phyloP scores from a whole-genome alignment of 164 flowering plant genomes.

The Magnolia kwangsiensis region DNA sequence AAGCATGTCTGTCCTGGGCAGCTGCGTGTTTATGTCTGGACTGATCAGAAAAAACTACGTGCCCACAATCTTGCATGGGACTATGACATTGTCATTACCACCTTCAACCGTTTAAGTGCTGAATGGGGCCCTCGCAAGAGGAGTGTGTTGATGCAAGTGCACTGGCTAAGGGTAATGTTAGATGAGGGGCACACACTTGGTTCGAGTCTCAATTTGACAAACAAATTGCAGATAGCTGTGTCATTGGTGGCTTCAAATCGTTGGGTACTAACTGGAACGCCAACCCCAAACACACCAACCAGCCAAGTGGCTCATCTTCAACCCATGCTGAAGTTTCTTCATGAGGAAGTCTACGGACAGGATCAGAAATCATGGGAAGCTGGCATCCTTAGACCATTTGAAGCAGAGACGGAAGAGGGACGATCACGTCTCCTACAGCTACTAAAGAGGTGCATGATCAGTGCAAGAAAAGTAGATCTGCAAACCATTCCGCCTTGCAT shows the following conservation, averaged over 20 bases:
- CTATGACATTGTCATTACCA: slow-evolving; percentile 89
- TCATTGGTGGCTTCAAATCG: slow-evolving; percentile 73
- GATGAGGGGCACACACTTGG: slow-evolving; percentile 99
- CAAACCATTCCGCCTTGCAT: slow-evolving; percentile 85
- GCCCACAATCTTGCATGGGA: slow-evolving; percentile 92
- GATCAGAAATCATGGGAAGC: slow-evolving; percentile 86
- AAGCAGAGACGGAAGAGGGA: slow-evolving; percentile 91
- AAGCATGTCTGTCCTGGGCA: slow-evolving; percentile 77
- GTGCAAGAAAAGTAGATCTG: slow-evolving; percentile 88
- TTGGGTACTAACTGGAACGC: slow-evolving; percentile 96
- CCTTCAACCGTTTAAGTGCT: slow-evolving; percentile 86
- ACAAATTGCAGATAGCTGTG: slow-evolving; percentile 86
- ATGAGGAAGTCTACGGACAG: slow-evolving; percentile 80
- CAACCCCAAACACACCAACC: slow-evolving; percentile 88
- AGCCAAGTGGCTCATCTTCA: slow-evolving; percentile 92
- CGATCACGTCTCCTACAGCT: slow-evolving; percentile 65
- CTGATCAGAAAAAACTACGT: slow-evolving; percentile 60
- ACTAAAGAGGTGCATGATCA: slow-evolving; percentile 85
- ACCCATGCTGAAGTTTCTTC: slow-evolving; percentile 83
- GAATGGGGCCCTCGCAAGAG: slow-evolving; percentile 78
- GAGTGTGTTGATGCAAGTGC: slow-evolving; percentile 84
- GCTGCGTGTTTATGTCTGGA: slow-evolving; percentile 72
- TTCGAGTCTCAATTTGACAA: slow-evolving; percentile 81
- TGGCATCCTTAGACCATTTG: slow-evolving; percentile 89
- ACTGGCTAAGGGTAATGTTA: slow-evolving; percentile 86